Evolutionary conservation across 371 early-diverging fungal genomes (phyloP).

Genomic region (Capniomyces stellatus): DNA sequence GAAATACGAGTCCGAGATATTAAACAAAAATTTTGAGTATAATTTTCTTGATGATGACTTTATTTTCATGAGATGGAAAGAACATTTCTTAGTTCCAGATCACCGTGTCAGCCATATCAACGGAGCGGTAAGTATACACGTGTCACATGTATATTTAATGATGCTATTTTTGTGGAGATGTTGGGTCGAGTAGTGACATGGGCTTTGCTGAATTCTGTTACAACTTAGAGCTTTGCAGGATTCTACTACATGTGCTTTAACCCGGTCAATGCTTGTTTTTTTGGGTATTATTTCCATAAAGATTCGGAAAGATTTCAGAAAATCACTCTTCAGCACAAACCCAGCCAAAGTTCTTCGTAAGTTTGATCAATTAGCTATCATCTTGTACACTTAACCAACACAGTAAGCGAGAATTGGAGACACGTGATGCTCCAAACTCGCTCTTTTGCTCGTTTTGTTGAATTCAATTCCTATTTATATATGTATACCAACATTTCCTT

Average conservation of each 20-base stretch:
- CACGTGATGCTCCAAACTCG: no score
- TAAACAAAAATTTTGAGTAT: conserved; percentile 46
- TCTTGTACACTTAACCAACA: no score
- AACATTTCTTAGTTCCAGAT: conserved; percentile 88
- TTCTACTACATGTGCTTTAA: conserved; percentile 89
- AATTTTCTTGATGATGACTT: conserved; percentile 32
- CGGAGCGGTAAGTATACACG: conserved; percentile 53
- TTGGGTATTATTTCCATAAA: conserved; percentile 77
- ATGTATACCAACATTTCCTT: no score
- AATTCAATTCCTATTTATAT: no score
- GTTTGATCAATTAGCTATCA: no score
- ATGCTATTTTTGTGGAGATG: not conserved
- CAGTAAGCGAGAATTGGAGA: no score
- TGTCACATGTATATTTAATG: not conserved
- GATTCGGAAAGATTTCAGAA: conserved; percentile 72
- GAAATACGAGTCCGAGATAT: conserved; percentile 38
- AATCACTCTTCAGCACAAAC: conserved; percentile 44
- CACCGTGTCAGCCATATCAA: conserved; percentile 63
- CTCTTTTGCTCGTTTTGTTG: no score
- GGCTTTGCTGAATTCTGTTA: not conserved
- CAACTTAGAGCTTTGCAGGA: conserved; percentile 68
- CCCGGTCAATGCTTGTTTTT: conserved; percentile 50
- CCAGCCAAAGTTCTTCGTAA: conserved; percentile 12
- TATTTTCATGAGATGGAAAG: conserved; percentile 95
- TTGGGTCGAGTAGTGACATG: not conserved